Evolutionary conservation across 2,329 filamentous ascomycete genomes (phyloP), one percentile per base, ranked within the genome.

Genomic region (Fusarium beomiforme): DNA sequence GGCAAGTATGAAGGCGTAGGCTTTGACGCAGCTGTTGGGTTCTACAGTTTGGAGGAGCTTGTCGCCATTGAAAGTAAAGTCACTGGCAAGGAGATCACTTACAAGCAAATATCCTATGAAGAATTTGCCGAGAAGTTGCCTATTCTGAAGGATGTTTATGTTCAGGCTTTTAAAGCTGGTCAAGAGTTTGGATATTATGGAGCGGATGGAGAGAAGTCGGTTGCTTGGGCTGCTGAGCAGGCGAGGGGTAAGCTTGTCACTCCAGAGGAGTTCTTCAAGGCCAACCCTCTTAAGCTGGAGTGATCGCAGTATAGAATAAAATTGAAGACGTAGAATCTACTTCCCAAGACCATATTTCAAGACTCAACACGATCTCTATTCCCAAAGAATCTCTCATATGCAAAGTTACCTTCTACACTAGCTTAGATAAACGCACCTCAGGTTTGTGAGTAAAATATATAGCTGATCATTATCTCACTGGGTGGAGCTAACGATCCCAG

Each of bases 1-100:
- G 83, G 83, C 0, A 79, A 80, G 50, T 83, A 83, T 24, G 77
- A 82, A 3, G 84, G 84, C 17, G 82, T 82, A 67, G 80, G 76
- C 6, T 79, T 89, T 33, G 78, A 81, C 21, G 86, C 80, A 0
- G 85, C 85, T 0, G 74, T 78, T 19, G 78, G 79, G 79, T 64
- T 84, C 7, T 79, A 79, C 59, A 72, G 79, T 8, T 73, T 81
- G 11, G 71, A 79, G 3, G 79, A 86, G 31, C 77, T 86, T 4
- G 80, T 79, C 9, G 73, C 76, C 6, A 77, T 79, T 8, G 78
- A 87, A 44, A 76, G 74, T 6, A 78, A 79, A 54, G 79, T 81
- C 5, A 81, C 81, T 1, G 83, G 85, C 0, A 81, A 85, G 70
- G 73, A 63, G 3, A 73, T 79, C 16, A 47, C 57, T 5, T 76